Evolutionary conservation across 345 rosid genomes (phyloP).

Genomic region (Hypericum androsaemum): DNA sequence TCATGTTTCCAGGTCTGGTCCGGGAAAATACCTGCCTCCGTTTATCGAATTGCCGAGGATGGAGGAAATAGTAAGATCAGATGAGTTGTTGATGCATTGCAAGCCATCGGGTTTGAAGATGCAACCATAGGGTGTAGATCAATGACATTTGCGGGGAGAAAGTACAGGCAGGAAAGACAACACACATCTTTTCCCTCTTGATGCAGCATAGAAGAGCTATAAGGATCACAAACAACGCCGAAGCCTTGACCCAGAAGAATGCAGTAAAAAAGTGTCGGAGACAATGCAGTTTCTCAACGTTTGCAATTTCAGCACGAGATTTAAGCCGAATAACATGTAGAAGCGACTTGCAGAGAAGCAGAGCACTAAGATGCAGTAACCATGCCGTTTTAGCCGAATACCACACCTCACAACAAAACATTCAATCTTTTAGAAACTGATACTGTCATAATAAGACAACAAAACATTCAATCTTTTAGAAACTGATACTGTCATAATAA

Average conservation of each 20-base stretch:
- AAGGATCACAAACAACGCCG: slow-evolving; percentile 9
- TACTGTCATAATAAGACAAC: too few species aligned
- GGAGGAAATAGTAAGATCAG: too few species aligned
- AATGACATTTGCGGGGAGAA: not conserved
- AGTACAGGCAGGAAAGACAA: slow-evolving; percentile 6
- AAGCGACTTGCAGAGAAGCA: slow-evolving; percentile 35
- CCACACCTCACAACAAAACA: slow-evolving; percentile 64
- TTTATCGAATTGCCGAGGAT: too few species aligned
- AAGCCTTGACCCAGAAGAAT: slow-evolving; percentile 30
- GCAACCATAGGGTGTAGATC: too few species aligned
- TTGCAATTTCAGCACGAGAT: slow-evolving; percentile 22
- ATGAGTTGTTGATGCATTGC: too few species aligned
- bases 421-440: slow-evolving; percentile 34
- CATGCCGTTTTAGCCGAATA: slow-evolving; percentile 39
- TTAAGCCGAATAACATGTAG: slow-evolving; percentile 31
- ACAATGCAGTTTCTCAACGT: slow-evolving; percentile 15
- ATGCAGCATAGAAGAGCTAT: slow-evolving; percentile 15
- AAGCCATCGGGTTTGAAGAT: too few species aligned
- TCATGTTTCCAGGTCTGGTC: too few species aligned
- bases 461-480: too few species aligned
- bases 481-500: slow-evolving; percentile 15
- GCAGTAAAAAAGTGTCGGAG: slow-evolving; percentile 10
- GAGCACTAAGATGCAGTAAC: slow-evolving; percentile 40
- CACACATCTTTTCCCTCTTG: slow-evolving; percentile 20
- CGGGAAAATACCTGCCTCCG: too few species aligned